phyloP scores from a whole-genome alignment of 768 basidiomycete genomes.

The Lactarius evosmus region DNA sequence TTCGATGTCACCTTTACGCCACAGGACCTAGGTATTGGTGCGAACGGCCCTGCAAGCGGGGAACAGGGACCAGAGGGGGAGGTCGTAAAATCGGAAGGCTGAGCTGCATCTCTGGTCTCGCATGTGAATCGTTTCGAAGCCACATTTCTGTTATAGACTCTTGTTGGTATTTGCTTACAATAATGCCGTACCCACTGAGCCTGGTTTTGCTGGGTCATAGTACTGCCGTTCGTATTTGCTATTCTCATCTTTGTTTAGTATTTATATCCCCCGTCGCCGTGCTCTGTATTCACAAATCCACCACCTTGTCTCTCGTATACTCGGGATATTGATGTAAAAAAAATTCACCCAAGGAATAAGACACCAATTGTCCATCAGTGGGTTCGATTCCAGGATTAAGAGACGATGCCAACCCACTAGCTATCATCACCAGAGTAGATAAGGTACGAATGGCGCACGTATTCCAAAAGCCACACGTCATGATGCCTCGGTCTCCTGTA shows the following conservation, averaged over 20 bases:
- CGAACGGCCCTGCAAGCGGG: slow-evolving; percentile 42
- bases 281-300: slow-evolving; percentile 38
- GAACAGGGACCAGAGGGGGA: slow-evolving; percentile 65
- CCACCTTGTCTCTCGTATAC: slow-evolving; percentile 24
- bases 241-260: slow-evolving; percentile 37
- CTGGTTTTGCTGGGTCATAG: slow-evolving; percentile 22
- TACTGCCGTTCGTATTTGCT: slow-evolving; percentile 37
- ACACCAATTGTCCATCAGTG: not conserved
- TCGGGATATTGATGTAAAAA: slow-evolving; percentile 11
- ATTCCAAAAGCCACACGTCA: slow-evolving; percentile 9
- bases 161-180: slow-evolving; percentile 24
- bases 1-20: slow-evolving; percentile 73
- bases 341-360: not conserved
- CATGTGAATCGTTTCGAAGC: slow-evolving; percentile 2
- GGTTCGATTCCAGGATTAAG: slow-evolving; percentile 4
- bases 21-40: slow-evolving; percentile 61
- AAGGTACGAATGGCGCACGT: slow-evolving; percentile 14
- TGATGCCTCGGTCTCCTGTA: slow-evolving; percentile 35
- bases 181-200: slow-evolving; percentile 23
- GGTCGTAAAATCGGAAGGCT: slow-evolving; percentile 63
- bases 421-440: slow-evolving; percentile 3
- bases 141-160: slow-evolving; percentile 20
- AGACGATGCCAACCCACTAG: not conserved
- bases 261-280: slow-evolving; percentile 32
- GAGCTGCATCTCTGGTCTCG: slow-evolving; percentile 33